phyloP scores from a whole-genome alignment of 768 basidiomycete genomes.

The Kwoniella europaea region DNA sequence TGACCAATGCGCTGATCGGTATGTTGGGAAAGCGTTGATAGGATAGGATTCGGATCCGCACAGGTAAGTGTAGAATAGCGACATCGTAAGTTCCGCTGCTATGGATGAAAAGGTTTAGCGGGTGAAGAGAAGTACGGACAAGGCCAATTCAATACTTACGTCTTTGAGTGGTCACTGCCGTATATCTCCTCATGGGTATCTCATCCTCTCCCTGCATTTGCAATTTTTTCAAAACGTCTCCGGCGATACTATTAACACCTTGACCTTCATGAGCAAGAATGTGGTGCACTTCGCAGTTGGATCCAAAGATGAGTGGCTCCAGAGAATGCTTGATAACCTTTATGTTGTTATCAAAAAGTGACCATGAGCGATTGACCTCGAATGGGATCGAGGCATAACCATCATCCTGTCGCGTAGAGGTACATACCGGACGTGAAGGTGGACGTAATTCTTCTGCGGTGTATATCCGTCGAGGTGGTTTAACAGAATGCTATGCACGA shows the following conservation, averaged over 20 bases:
- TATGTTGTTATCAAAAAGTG: constrained; percentile 36
- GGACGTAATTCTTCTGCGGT: constrained; percentile 20
- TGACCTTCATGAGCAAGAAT: constrained; percentile 33
- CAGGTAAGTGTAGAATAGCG: constrained; percentile 48
- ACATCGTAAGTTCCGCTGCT: constrained; percentile 42
- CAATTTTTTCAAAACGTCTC: constrained; percentile 11
- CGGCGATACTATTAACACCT: constrained; percentile 4
- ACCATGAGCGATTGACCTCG: constrained; percentile 16
- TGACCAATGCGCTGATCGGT: constrained; percentile 34
- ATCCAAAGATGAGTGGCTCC: constrained; percentile 18
- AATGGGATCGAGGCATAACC: constrained; percentile 31
- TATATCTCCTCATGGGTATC: constrained; percentile 29
- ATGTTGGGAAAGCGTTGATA: constrained; percentile 17
- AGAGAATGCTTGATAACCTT: constrained; percentile 42
- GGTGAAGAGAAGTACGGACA: too few species aligned
- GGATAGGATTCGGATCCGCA: constrained; percentile 36
- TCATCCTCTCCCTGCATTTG: constrained; percentile 30
- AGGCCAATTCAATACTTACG: constrained; percentile 19
- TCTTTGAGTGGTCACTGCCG: constrained; percentile 9
- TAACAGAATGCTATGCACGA: constrained; percentile 12
- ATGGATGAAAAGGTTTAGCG: neutral
- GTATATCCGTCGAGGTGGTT: constrained; percentile 27
- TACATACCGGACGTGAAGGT: constrained; percentile 34
- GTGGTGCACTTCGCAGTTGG: constrained; percentile 36
- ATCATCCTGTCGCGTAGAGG: constrained; percentile 38